phyloP scores from a whole-genome alignment of 176 grass and related monocot genomes.

The Saccharum officinarum region DNA sequence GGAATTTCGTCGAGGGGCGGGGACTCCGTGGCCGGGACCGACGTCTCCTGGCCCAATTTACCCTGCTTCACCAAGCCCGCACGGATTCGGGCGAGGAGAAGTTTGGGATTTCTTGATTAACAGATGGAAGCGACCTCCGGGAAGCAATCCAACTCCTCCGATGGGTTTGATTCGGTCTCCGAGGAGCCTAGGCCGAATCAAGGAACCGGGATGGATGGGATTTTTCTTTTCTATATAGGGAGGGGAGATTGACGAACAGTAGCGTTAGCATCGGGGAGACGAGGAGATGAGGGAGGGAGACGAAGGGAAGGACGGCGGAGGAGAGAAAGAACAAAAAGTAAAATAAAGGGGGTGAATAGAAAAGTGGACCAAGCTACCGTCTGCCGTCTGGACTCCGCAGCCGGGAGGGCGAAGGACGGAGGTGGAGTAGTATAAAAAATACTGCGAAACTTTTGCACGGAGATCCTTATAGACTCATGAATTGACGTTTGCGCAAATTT shows the following conservation, averaged over 20 bases:
- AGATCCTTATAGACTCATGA: background rate
- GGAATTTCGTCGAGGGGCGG: slow-evolving; percentile 29
- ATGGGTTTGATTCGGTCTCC: slow-evolving; percentile 32
- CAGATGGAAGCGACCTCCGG: slow-evolving; percentile 41
- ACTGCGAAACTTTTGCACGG: background rate
- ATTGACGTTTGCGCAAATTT: slow-evolving; percentile 33
- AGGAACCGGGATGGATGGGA: background rate
- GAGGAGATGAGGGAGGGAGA: slow-evolving; percentile 1
- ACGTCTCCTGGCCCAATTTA: slow-evolving; percentile 33
- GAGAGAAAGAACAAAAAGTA: slow-evolving; percentile 16
- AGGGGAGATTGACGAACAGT: slow-evolving; percentile 29
- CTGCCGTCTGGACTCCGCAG: background rate
- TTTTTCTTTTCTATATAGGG: slow-evolving; percentile 1
- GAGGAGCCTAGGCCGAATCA: background rate
- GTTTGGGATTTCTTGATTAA: slow-evolving; percentile 34
- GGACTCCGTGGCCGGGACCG: background rate
- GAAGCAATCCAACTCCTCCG: slow-evolving; percentile 36
- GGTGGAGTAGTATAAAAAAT: background rate
- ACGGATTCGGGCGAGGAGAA: slow-evolving; percentile 32
- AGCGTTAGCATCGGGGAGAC: slow-evolving; percentile 10
- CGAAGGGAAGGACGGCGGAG: background rate
- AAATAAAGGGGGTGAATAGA: slow-evolving; percentile 1
- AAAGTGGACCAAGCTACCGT: slow-evolving; percentile 33
- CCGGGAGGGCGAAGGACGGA: background rate
- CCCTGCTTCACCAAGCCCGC: slow-evolving; percentile 43